Evolutionary conservation across 2,329 filamentous ascomycete genomes (phyloP).

Genomic region (Phoma herbarum): DNA sequence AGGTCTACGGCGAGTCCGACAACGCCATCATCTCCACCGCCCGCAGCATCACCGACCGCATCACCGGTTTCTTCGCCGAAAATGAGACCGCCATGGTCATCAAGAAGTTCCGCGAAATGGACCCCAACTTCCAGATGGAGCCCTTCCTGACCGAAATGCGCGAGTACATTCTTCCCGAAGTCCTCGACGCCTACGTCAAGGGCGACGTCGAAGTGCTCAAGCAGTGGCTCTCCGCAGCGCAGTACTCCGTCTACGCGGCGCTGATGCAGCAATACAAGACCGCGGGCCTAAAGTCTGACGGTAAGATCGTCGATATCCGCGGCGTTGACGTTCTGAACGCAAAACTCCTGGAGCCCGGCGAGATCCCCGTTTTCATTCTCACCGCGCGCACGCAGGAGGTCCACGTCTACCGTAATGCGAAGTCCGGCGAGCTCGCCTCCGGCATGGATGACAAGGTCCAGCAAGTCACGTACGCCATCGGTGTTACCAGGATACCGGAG

Average conservation of each 20-base stretch:
- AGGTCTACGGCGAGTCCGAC: slow-evolving; percentile 93
- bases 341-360: slow-evolving; percentile 82
- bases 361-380: slow-evolving; percentile 95
- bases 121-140: slow-evolving; percentile 93
- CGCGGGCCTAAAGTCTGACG: slow-evolving; percentile 91
- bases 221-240: slow-evolving; percentile 93
- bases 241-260: slow-evolving; percentile 97
- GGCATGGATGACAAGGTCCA: slow-evolving; percentile 99
- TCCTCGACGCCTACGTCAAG: slow-evolving; percentile 97
- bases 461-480: slow-evolving; percentile 97
- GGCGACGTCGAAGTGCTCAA: slow-evolving; percentile 90
- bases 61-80: slow-evolving; percentile 96
- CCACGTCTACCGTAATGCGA: slow-evolving; percentile 93
- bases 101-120: slow-evolving; percentile 97
- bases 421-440: slow-evolving; percentile 86
- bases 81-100: slow-evolving; percentile 98
- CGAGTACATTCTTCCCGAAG: slow-evolving; percentile 97
- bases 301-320: slow-evolving; percentile 92
- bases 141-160: slow-evolving; percentile 94
- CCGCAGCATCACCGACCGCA: slow-evolving; percentile 89
- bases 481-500: slow-evolving; percentile 90
- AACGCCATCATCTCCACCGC: slow-evolving; percentile 94
- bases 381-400: slow-evolving; percentile 97
- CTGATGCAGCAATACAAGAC: slow-evolving; percentile 95
- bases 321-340: slow-evolving; percentile 88